Evolutionary conservation across 129 eudicot genomes (phyloP), one percentile per base, ranked within the genome.

Genomic region (Lactuca saligna): DNA sequence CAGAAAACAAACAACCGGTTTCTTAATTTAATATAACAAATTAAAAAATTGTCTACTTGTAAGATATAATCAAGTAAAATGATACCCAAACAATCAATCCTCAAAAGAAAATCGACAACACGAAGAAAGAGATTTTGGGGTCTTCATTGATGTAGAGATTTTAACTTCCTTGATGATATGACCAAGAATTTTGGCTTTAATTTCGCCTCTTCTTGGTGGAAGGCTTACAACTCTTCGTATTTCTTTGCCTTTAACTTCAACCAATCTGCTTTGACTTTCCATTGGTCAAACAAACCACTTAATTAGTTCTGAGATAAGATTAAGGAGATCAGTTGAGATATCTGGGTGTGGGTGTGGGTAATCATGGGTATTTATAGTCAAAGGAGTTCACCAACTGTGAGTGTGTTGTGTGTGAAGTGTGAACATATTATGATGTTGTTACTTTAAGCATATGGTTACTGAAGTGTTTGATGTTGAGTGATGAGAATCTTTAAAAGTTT

Each of bases 191-290:
- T 38, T 68, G 55, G 75, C 80, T 75, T 75, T 75, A 63, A 75
- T 49, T 61, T 60, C 54, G 25, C 80, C 75, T 75, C 80, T 75
- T 61, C 69, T 67, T 68, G 80, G 80, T 60, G 80, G 80, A 48
- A 75, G 80, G 51, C 63, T 68, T 57, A n/a, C 66, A 46, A 17
- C 49, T 31, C 54, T 75, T 61, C 48, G 51, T 49, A 16, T 39
- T 35, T 48, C 57, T 61, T 38, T 41, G 63, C 57, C 54, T 16
- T 68, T 59, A 10, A 50, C 61, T n/a, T 68, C 69, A 51, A 57
- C 56, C 51, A 17, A 50, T 38, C 53, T 60, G 35, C 42, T 29
- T 57, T 75, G 74, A 66, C 74, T 61, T 50, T 61, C 75, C 80
- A 75, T 68, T 60, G 16, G 61, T 48, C 57, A 75, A 57, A 66